phyloP scores from a whole-genome alignment of 768 basidiomycete species.

The Lyophyllum semitale region DNA sequence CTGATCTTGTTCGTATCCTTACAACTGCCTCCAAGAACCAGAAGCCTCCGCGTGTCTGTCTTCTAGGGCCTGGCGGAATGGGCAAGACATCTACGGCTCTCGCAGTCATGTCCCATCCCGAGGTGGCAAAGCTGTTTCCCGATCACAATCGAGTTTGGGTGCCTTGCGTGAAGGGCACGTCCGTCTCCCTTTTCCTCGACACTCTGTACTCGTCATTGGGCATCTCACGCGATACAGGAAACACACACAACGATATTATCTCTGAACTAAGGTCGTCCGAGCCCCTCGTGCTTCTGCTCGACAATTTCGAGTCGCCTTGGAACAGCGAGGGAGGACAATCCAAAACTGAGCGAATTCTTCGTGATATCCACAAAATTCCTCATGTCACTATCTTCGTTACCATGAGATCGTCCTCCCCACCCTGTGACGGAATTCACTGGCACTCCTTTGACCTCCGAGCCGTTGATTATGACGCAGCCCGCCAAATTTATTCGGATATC shows the following conservation, averaged over 20 bases:
- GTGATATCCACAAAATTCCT: background rate
- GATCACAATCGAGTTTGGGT: conserved; percentile 28
- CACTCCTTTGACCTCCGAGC: conserved; percentile 6
- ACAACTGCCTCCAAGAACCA: background rate
- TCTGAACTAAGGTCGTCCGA: conserved; percentile 13
- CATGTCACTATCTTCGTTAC: conserved; percentile 14
- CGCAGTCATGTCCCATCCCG: conserved; percentile 27
- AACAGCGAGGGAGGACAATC: conserved; percentile 20
- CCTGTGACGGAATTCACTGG: conserved; percentile 28
- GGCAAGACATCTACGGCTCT: conserved; percentile 35
- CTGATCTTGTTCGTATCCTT: conserved; percentile 12
- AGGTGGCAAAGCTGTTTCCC: conserved; percentile 21
- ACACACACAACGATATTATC: conserved; percentile 22
- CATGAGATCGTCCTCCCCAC: conserved; percentile 20
- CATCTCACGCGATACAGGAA: conserved; percentile 20
- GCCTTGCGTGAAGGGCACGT: conserved; percentile 32
- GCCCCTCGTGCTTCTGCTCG: conserved; percentile 23
- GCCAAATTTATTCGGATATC: conserved; percentile 18
- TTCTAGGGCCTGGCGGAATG: conserved; percentile 32
- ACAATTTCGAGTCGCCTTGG: too few relatives aligned
- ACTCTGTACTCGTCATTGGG: conserved; percentile 21
- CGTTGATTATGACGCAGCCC: conserved; percentile 16
- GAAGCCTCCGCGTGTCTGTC: conserved; percentile 12
- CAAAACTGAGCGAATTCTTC: conserved; percentile 12
- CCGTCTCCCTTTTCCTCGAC: conserved; percentile 21